These are phyloP conservation scores for Agarophyton chilense DNA, from an alignment of 23 red algal species.

Conservation along the genomic window DNA sequence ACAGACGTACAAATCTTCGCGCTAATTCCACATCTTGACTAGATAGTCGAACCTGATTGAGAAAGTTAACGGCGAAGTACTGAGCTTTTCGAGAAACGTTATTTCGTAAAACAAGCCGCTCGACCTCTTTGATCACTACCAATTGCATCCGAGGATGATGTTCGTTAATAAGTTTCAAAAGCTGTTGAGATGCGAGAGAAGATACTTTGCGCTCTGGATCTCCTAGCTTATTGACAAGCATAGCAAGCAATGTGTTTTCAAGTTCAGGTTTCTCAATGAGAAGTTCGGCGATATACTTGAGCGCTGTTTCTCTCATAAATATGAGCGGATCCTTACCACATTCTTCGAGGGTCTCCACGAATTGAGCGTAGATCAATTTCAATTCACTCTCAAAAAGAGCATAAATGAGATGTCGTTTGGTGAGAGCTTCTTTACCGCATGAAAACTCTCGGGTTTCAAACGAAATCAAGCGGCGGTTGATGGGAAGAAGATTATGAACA, in stretches of 20 bases:
- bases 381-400: conserved; percentile 82
- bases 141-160: conserved; percentile 83
- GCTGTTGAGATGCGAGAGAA: conserved; percentile 59
- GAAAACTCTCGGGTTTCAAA: conserved; percentile 72
- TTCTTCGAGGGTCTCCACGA: conserved; percentile 63
- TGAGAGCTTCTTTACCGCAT: conserved; percentile 20
- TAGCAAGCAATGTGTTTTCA: conserved; percentile 74
- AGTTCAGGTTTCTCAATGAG: conserved; percentile 84
- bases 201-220: conserved; percentile 78
- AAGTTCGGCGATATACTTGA: conserved; percentile 60
- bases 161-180: conserved; percentile 64
- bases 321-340: conserved; percentile 67
- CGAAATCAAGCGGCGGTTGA: conserved; percentile 46
- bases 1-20: conserved; percentile 56
- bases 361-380: conserved; percentile 70
- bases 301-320: conserved; percentile 68
- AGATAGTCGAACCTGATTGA: conserved; percentile 63
- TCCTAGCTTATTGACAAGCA: conserved; percentile 93
- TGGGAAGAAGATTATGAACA: conserved; percentile 78
- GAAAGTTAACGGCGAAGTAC: conserved; percentile 71
- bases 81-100: conserved; percentile 51
- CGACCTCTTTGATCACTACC: conserved; percentile 75
- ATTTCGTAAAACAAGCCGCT: conserved; percentile 52
- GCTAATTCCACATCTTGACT: conserved; percentile 58
- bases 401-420: conserved; percentile 80